phyloP scores from a whole-genome alignment of 2,329 filamentous ascomycete genomes.

The Escovopsis sp. region DNA sequence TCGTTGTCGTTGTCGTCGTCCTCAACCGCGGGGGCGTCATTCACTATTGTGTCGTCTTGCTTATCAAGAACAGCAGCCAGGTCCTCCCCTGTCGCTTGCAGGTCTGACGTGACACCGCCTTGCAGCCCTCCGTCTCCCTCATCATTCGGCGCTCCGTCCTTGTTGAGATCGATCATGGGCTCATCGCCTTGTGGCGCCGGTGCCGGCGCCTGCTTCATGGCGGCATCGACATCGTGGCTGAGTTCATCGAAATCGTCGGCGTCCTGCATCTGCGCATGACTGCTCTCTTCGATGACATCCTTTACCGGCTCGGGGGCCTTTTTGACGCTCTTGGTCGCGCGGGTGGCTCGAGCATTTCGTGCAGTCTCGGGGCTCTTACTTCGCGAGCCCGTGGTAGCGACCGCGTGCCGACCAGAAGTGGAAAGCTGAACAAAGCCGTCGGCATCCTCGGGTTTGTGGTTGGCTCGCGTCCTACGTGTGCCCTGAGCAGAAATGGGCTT shows the following conservation, averaged over 20 bases:
- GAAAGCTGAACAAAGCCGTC: conserved; percentile 44
- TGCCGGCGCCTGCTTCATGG: conserved; percentile 14
- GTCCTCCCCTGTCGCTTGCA: conserved; percentile 7
- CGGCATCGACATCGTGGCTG: conserved; percentile 16
- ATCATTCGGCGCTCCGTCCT: conserved; percentile 3
- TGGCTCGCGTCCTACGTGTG: conserved; percentile 37
- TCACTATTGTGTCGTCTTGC: too few species aligned
- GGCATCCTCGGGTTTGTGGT: conserved; percentile 37
- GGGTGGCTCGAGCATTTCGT: conserved; percentile 29
- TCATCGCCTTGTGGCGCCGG: conserved; percentile 10
- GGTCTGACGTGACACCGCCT: neutral
- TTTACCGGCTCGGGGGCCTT: conserved; percentile 32
- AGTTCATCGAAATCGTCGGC: conserved; percentile 24
- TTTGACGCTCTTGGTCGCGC: conserved; percentile 36
- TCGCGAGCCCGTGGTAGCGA: conserved; percentile 32
- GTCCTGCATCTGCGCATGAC: conserved; percentile 17
- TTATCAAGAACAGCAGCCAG: too few species aligned
- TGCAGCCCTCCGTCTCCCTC: conserved; percentile 6
- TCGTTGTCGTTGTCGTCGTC: conserved; percentile 7
- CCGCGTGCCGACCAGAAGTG: conserved; percentile 44
- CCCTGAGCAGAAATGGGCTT: conserved; percentile 13
- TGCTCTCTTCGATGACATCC: conserved; percentile 40
- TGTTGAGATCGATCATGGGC: conserved; percentile 13
- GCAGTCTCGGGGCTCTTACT: conserved; percentile 42
- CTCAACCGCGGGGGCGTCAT: neutral